A percentile compares a stretch with the other conserved stretches of the same genome.
These are phyloP conservation scores for Yamadazyma takamatsuzukensis DNA, from an alignment of 805 yeast genomes.

Conservation along the genomic window DNA sequence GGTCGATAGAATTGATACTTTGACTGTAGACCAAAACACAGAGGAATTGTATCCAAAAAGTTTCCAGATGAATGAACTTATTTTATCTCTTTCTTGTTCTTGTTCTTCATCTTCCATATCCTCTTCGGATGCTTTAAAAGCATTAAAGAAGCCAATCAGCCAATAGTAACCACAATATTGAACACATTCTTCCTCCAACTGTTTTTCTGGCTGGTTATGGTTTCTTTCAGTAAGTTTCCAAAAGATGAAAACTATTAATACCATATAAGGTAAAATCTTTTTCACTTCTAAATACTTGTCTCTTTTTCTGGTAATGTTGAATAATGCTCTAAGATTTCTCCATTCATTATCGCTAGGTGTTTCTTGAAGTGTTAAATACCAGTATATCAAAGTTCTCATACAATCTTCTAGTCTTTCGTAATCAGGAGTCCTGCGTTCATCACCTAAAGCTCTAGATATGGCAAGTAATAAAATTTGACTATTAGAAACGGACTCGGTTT, in stretches of 20 bases:
- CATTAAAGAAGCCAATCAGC: too few species aligned
- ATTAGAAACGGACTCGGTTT: slow-evolving; percentile 14
- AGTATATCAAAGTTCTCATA: slow-evolving; percentile 20
- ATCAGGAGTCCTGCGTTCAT: neutral
- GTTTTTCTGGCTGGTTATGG: neutral
- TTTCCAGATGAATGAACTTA: slow-evolving; percentile 5
- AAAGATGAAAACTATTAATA: slow-evolving; percentile 4
- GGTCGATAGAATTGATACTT: neutral
- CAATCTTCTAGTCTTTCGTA: slow-evolving; percentile 18
- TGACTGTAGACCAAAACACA: slow-evolving; percentile 6
- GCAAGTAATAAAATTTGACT: slow-evolving; percentile 16
- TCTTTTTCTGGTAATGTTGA: slow-evolving; percentile 4
- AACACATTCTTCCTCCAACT: slow-evolving; percentile 2
- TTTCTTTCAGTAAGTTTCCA: slow-evolving; percentile 5
- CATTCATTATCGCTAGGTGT: slow-evolving; percentile 14
- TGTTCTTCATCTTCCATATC: slow-evolving; percentile 2
- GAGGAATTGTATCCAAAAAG: slow-evolving; percentile 4
- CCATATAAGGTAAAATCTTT: neutral
- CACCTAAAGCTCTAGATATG: slow-evolving; percentile 15
- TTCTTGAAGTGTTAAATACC: slow-evolving; percentile 32
- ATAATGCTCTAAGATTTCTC: slow-evolving; percentile 6
- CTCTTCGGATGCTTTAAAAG: slow-evolving; percentile 3
- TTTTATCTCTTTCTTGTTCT: slow-evolving; percentile 4
- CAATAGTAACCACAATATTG: slow-evolving; percentile 8
- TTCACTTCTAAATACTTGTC: neutral